phyloP scores from a whole-genome alignment of 345 rosid species.

The Mallotus nudiflorus region DNA sequence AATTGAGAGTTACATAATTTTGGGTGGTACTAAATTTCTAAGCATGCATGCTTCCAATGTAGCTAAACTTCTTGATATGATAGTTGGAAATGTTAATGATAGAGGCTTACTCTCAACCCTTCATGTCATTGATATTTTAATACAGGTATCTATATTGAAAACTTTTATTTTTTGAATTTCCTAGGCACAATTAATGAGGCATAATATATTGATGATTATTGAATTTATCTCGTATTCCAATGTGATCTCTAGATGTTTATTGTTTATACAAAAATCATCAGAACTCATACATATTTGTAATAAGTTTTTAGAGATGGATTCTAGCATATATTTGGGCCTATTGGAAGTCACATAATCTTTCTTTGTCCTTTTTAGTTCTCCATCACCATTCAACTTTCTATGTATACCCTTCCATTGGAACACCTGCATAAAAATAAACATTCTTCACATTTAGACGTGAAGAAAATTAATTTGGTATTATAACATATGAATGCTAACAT shows the following conservation, averaged over 20 bases:
- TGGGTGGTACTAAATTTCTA: conserved; percentile 83
- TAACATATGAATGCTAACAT: too few species aligned
- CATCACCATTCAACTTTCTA: neutral
- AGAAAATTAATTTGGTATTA: too few species aligned
- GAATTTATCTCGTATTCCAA: neutral
- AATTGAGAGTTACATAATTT: conserved; percentile 69
- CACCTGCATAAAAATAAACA: neutral
- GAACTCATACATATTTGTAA: neutral
- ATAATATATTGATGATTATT: neutral
- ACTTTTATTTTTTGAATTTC: conserved; percentile 2
- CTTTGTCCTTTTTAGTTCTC: neutral
- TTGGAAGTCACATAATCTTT: neutral
- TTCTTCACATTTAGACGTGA: too few species aligned
- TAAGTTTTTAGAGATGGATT: neutral
- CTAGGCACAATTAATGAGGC: neutral
- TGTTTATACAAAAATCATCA: neutral
- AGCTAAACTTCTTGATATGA: conserved; percentile 86
- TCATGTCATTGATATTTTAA: conserved; percentile 82
- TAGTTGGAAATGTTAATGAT: conserved; percentile 92
- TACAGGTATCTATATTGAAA: conserved; percentile 59
- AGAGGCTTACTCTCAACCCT: conserved; percentile 73
- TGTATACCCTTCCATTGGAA: neutral
- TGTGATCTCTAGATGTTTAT: neutral
- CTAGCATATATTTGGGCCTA: neutral
- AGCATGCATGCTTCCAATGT: conserved; percentile 75